Base-by-base conservation (phyloP, 345 rosid genomes). In the sweet orange (Citrus sinensis) region DNA sequence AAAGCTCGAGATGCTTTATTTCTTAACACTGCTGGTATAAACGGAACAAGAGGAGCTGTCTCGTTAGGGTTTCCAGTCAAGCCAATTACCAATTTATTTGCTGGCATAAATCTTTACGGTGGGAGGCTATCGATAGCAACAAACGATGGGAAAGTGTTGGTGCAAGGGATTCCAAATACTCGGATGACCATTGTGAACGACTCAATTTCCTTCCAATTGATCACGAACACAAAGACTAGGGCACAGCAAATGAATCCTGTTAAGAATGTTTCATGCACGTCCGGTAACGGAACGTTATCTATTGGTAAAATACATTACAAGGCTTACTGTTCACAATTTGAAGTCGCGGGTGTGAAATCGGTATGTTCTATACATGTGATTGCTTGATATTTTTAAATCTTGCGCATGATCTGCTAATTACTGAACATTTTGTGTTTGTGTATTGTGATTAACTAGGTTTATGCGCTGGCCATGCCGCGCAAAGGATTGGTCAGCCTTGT, bases 111-210 rank as follows among this genome's bases (percentile, higher is more conserved):
- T 75, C 75, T 87, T 68, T 4, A 70, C 56, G 88, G 84, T 24
- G 91, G 87, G 67, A 74, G 73, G 29, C 80, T 90, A 70, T 84
- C 49, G 66, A 77, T 90, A 79, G 81, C 80, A n/a, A 85, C 88
- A 9, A 55, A 40, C 66, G 77, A 85, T 22, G 90, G 90, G 3
- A 34, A 70, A 39, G 73, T 81, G 61, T 59, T 89, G 19, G 46
- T 79, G 2, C 69, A 55, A 27, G 86, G 85, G 40, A 40, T 84
- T 30, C 81, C 82, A 25, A 75, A 71, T 39, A 9, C 80, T 51
- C 51, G 27, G 7, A 54, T 81, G 70, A 72, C 16, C 4, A 16
- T 70, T 5, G 71, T 6, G 29, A 55, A 75, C 42, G 13, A n/a
- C 20, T 71, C 77, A 4, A 61, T 84, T 75, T 76, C 68, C 60